Conservation (phyloP, 805 yeast genomes). For the Pichia exigua region DNA sequence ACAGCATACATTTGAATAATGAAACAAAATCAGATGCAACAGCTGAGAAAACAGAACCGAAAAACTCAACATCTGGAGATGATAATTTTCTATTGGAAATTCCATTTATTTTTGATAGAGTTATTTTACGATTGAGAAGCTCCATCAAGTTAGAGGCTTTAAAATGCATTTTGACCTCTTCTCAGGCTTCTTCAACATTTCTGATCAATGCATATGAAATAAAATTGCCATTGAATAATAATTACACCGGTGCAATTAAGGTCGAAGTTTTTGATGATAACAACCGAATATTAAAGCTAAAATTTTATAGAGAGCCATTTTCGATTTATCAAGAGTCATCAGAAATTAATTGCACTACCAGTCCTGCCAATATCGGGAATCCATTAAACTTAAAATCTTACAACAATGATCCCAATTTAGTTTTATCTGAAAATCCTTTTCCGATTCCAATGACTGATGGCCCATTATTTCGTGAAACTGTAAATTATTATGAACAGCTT, state of each 20-base stretch:
- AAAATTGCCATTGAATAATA: constrained; percentile 4
- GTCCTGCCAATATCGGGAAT: not conserved
- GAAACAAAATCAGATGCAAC: not conserved
- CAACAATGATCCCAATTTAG: not conserved
- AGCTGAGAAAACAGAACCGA: not conserved
- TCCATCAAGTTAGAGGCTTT: not conserved
- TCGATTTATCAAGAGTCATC: not conserved
- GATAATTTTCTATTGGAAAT: not conserved
- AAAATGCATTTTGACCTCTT: not conserved
- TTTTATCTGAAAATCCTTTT: constrained; percentile 16
- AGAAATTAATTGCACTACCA: not conserved
- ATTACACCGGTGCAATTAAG: not conserved
- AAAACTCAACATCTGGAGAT: not conserved
- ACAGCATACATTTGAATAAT: not conserved
- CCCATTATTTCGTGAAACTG: constrained; percentile 26
- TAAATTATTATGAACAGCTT: constrained; percentile 22
- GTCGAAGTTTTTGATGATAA: not conserved
- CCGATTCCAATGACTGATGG: constrained; percentile 32
- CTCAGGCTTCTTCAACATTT: not conserved
- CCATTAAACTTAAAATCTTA: not conserved
- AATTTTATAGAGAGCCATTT: constrained; percentile 5
- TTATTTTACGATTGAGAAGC: not conserved
- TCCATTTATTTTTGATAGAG: constrained; percentile 3
- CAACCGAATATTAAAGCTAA: not conserved
- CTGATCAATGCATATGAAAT: not conserved